Evolutionary conservation across 306 rosid species (phyloP), one percentile per base, ranked within the genome.

Genomic region (Cicer pinnatifidum): DNA sequence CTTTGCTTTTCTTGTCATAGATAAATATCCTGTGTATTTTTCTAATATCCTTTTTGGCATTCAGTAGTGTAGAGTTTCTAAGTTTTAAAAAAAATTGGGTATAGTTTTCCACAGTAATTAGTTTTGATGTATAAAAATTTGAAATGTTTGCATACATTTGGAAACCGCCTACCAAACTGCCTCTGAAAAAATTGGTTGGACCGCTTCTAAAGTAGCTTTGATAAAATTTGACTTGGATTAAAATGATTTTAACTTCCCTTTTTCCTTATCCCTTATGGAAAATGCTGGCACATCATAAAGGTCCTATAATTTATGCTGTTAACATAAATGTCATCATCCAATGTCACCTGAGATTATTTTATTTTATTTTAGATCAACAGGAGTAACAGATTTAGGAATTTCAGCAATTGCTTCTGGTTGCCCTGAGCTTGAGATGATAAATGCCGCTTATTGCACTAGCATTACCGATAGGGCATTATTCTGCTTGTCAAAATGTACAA

Each of bases 391-490:
- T 82, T 65, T 75, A 38, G 93, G 99, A 69, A 84, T 90, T 69
- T 83, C 89, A 58, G 88, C 88, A 46, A 80, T 94, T 81, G 91
- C 91, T 13, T n/a, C 7, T 10, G 96, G 96, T 75, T 94, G 99
- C 77, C 93, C 87, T 62, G 78, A 60, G 56, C 95, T 94, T 43
- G 89, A 89, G 86, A 90, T 82, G 75, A 85, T 94, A 71, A 94
- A 88, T 54, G 44, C 89, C 48, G 88, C 99, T 37, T 94, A 91
- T 67, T 94, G 99, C 79, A 84, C 88, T 71, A 86, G 83, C 69
- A 84, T 94, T 71, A 84, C 91, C 0, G 96, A 94, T 57, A 19
- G 65, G 39, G 86, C 97, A 1, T 75, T 94, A 35, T 33, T 86
- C 69, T 81, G 88, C 11, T 77, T 94, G 60, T 79, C 93, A 15